These are phyloP conservation scores for Emmonsiellopsis sp. DNA, from an alignment of 2,329 filamentous ascomycete genomes.

Conservation along the genomic window DNA sequence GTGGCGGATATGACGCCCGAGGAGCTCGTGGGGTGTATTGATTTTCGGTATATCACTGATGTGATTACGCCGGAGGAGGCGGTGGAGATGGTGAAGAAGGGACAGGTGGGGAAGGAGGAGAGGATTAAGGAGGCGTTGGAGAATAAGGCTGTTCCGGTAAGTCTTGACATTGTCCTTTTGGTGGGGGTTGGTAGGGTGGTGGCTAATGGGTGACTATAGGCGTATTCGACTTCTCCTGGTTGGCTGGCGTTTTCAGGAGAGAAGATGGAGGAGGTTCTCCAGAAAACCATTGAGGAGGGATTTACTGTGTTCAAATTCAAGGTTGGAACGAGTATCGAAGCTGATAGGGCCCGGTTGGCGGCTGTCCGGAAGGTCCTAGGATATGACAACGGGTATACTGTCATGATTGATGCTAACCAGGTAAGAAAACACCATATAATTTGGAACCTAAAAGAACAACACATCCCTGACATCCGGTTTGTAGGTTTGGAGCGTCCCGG, in stretches of 20 bases:
- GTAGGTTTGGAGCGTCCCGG: slow-evolving; percentile 11
- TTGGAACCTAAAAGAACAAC: neutral
- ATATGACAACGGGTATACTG: slow-evolving; percentile 3
- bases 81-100: slow-evolving; percentile 1
- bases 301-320: slow-evolving; percentile 15
- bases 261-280: slow-evolving; percentile 5
- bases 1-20: neutral
- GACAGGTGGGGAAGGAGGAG: neutral
- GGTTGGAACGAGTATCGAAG: slow-evolving; percentile 12
- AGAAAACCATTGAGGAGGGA: slow-evolving; percentile 1
- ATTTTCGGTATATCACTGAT: neutral
- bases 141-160: slow-evolving; percentile 7
- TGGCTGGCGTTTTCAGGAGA: slow-evolving; percentile 8
- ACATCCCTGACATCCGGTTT: neutral
- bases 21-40: neutral
- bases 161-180: neutral
- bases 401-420: slow-evolving; percentile 18
- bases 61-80: neutral
- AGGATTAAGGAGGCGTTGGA: slow-evolving; percentile 4
- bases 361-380: slow-evolving; percentile 12
- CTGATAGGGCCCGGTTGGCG: slow-evolving; percentile 9
- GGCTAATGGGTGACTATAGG: neutral
- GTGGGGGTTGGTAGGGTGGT: too few relatives aligned
- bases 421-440: neutral
- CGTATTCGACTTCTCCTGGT: slow-evolving; percentile 4